Evolutionary conservation across 352 stramenopile species (phyloP).

Genomic region (Phytophthora sojae): DNA sequence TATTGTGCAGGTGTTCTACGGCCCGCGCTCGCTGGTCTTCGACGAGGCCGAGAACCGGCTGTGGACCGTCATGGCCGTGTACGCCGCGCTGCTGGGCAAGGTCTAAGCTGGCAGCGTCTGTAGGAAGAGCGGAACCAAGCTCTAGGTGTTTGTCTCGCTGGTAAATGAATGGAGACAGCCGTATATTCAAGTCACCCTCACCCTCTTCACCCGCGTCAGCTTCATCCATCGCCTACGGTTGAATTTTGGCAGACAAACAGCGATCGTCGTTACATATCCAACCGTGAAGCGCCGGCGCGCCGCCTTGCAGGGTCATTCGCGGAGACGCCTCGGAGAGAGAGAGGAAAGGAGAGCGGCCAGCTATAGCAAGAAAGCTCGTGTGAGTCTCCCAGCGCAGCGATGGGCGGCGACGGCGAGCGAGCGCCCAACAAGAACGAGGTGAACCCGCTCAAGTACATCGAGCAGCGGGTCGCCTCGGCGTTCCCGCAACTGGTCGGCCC

Average conservation of each 20-base stretch:
- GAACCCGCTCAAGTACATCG: slow-evolving; percentile 83
- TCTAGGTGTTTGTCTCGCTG: slow-evolving; percentile 8
- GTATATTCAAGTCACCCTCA: slow-evolving; percentile 4
- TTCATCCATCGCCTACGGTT: not conserved
- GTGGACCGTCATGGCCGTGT: slow-evolving; percentile 99
- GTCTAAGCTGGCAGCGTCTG: slow-evolving; percentile 20
- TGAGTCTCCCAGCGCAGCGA: slow-evolving; percentile 17
- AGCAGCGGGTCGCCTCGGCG: slow-evolving; percentile 78
- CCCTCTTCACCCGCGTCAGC: not conserved
- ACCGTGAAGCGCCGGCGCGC: slow-evolving; percentile 27
- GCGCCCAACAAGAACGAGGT: slow-evolving; percentile 66
- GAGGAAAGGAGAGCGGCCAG: not conserved
- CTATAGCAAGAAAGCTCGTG: not conserved
- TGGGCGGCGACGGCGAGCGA: slow-evolving; percentile 54
- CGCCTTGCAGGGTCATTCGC: slow-evolving; percentile 14
- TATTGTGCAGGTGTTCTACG: slow-evolving; percentile 92
- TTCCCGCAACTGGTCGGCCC: slow-evolving; percentile 64
- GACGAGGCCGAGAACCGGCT: slow-evolving; percentile 98
- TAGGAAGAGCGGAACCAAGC: slow-evolving; percentile 1
- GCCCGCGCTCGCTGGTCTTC: slow-evolving; percentile 95
- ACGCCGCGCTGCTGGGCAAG: slow-evolving; percentile 59
- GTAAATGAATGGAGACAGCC: slow-evolving; percentile 32
- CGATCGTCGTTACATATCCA: slow-evolving; percentile 30
- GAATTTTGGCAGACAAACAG: not conserved
- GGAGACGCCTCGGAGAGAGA: not conserved